These are phyloP conservation scores for Apiospora malaysiana DNA, from an alignment of 2,329 filamentous ascomycete genomes.

Conservation along the genomic window DNA sequence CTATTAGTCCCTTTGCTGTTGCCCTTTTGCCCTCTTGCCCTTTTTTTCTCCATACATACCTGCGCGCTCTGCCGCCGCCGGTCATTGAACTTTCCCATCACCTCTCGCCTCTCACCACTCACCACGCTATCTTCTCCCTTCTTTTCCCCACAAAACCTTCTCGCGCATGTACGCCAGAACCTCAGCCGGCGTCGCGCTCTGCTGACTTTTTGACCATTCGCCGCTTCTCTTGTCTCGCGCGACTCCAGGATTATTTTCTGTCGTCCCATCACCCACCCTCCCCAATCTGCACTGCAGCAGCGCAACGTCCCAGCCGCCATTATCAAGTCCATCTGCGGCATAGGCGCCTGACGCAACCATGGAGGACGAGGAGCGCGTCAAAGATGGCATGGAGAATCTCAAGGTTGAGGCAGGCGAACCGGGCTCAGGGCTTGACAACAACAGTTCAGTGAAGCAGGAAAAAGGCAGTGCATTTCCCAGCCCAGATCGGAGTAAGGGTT, in stretches of 20 bases:
- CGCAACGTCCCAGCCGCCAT: constrained; percentile 6
- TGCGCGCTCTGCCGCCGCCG: constrained; percentile 12
- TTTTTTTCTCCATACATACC: constrained; percentile 7
- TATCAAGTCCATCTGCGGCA: background rate
- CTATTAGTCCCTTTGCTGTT: constrained; percentile 32
- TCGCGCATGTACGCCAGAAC: constrained; percentile 19
- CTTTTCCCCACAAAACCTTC: constrained; percentile 16
- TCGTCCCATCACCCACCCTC: background rate
- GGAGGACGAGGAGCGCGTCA: constrained; percentile 40
- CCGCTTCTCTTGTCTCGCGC: constrained; percentile 2
- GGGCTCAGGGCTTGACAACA: constrained; percentile 38
- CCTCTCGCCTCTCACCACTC: constrained; percentile 24
- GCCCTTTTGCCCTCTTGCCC: constrained; percentile 12
- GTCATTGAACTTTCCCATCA: constrained; percentile 26
- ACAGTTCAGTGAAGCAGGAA: constrained; percentile 45
- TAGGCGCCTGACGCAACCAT: constrained; percentile 28
- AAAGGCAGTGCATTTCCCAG: constrained; percentile 45
- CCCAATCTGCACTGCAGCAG: constrained; percentile 10
- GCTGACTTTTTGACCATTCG: constrained; percentile 15
- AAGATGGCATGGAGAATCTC: constrained; percentile 47
- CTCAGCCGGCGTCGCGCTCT: constrained; percentile 10
- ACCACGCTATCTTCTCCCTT: constrained; percentile 24
- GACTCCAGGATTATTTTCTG: background rate
- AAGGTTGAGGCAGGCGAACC: constrained; percentile 48
- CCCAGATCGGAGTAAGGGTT: constrained; percentile 48